Conservation (phyloP, 495 filamentous ascomycete genomes). For the Pyronema domesticum region DNA sequence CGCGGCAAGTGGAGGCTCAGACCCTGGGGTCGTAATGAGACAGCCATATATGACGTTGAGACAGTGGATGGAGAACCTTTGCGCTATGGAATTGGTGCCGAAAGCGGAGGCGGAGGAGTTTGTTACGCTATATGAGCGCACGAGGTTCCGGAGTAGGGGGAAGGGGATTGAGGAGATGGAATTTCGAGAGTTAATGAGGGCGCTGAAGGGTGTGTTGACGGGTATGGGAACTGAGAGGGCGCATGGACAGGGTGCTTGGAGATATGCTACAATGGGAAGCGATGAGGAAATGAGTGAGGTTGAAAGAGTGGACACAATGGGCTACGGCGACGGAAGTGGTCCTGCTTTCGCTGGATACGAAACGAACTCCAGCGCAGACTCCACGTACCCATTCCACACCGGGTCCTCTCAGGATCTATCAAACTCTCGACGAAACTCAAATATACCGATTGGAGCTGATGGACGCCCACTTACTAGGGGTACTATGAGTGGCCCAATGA, state of each 20-base stretch:
- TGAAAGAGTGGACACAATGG: background rate
- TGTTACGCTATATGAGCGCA: slow-evolving; percentile 58
- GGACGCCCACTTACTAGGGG: too few species aligned
- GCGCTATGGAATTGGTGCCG: slow-evolving; percentile 43
- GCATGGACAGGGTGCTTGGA: background rate
- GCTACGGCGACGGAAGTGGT: background rate
- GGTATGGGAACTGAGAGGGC: slow-evolving; percentile 38
- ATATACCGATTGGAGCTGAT: too few species aligned
- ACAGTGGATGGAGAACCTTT: slow-evolving; percentile 61
- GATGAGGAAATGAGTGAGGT: background rate
- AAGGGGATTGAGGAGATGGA: slow-evolving; percentile 41
- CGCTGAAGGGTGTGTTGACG: slow-evolving; percentile 67
- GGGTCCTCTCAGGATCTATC: too few species aligned
- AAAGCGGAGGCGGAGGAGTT: slow-evolving; percentile 43
- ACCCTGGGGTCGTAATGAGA: slow-evolving; percentile 49
- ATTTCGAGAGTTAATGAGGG: slow-evolving; percentile 67
- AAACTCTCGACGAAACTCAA: too few species aligned
- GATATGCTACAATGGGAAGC: background rate
- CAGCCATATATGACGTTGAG: slow-evolving; percentile 57
- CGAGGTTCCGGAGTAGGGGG: slow-evolving; percentile 40
- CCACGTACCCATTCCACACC: too few species aligned
- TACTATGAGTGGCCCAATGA: too few species aligned
- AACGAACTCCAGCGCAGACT: background rate
- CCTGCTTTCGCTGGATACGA: background rate
- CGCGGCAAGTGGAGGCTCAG: slow-evolving; percentile 42